Evolutionary conservation across 2,329 filamentous ascomycete genomes (phyloP).

Genomic region (Mycosphaerella sp.): DNA sequence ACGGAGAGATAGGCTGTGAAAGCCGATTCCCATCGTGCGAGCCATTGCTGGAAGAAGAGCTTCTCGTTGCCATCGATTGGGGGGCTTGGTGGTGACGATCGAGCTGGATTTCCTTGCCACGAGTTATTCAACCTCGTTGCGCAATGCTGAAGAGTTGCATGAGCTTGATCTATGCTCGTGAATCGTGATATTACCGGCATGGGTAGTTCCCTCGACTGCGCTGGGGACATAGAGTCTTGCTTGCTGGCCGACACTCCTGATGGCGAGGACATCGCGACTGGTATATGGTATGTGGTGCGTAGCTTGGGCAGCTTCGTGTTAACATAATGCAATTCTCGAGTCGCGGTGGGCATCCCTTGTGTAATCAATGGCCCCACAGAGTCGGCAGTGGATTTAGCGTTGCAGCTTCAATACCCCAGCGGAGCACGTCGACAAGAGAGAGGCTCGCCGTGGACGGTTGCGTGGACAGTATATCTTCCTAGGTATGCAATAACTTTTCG

Average conservation of each 20-base stretch:
- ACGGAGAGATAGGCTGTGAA: constrained; percentile 28
- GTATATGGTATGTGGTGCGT: constrained; percentile 16
- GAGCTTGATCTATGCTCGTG: constrained; percentile 28
- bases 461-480: neutral
- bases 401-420: neutral
- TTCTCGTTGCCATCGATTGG: constrained; percentile 18
- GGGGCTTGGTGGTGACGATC: constrained; percentile 17
- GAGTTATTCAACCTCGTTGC: constrained; percentile 24
- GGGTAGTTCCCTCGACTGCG: constrained; percentile 27
- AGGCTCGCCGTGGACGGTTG: neutral
- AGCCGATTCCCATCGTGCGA: constrained; percentile 30
- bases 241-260: constrained; percentile 9
- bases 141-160: constrained; percentile 31
- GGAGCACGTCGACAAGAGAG: neutral
- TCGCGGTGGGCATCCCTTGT: constrained; percentile 18
- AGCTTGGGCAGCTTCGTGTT: constrained; percentile 16
- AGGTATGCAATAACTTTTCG: neutral
- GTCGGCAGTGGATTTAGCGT: constrained; percentile 1
- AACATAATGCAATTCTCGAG: constrained; percentile 17
- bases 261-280: constrained; percentile 9
- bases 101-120: constrained; percentile 17
- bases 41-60: constrained; percentile 26
- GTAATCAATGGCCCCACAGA: neutral
- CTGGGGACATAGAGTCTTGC: constrained; percentile 8
- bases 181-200: constrained; percentile 29